Conservation (phyloP, 1,139 yeast genomes). For the Pichia sp. region DNA sequence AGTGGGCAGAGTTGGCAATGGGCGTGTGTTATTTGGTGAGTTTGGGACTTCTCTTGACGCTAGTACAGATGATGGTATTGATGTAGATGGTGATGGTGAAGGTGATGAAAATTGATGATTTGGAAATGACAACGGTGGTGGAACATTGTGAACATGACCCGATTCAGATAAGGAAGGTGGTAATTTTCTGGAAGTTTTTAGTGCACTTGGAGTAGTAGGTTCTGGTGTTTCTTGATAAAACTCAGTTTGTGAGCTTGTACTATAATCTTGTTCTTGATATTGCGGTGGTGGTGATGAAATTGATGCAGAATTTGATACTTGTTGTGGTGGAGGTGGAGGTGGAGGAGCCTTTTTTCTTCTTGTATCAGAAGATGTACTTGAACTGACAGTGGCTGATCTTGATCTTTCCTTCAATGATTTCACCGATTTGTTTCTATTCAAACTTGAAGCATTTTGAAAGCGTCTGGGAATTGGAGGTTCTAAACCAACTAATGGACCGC, state of each 20-base stretch:
- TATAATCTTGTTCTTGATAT: background rate
- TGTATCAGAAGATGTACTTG: constrained; percentile 15
- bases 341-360: constrained; percentile 28
- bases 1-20: constrained; percentile 10
- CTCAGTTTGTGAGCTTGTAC: constrained; percentile 13
- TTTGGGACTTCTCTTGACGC: constrained; percentile 28
- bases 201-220: background rate
- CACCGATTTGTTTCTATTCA: background rate
- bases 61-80: background rate
- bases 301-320: too few species aligned
- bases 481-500: constrained; percentile 78
- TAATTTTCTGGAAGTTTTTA: background rate
- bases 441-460: constrained; percentile 31
- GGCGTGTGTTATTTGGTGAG: constrained; percentile 23
- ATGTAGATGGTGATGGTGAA: constrained; percentile 12
- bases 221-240: constrained; percentile 1
- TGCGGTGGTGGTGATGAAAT: constrained; percentile 10
- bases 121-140: constrained; percentile 31
- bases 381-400: constrained; percentile 14
- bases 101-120: constrained; percentile 13
- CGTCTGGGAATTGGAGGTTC: constrained; percentile 81
- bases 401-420: constrained; percentile 1
- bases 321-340: constrained; percentile 28
- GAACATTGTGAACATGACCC: constrained; percentile 24
- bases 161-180: constrained; percentile 5